A percentile compares a stretch with the other conserved stretches of the same genome.
Evolutionary conservation across 2,329 filamentous ascomycete genomes (phyloP).

Genomic region (Leptographium procerum): DNA sequence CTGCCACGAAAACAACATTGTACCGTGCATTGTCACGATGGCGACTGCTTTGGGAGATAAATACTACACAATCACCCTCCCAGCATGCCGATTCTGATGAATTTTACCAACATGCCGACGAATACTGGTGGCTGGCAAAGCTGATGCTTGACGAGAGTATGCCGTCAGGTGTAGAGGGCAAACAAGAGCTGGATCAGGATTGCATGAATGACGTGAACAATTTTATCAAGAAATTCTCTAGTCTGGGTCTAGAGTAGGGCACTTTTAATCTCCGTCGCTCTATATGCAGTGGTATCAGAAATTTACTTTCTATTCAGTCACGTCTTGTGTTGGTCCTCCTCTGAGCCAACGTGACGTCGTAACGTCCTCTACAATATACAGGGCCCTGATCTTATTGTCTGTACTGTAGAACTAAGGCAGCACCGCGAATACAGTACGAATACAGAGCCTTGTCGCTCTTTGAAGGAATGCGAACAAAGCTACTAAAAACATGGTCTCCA

Average conservation of each 20-base stretch:
- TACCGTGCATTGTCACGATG: neutral
- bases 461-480: neutral
- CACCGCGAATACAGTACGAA: no score
- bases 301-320: no score
- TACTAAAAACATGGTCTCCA: neutral
- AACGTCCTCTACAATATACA: no score
- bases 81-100: neutral
- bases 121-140: neutral
- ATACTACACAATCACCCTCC: neutral
- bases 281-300: no score
- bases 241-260: neutral
- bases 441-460: no score
- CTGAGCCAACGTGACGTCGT: no score
- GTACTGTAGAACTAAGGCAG: no score
- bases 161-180: no score
- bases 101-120: neutral
- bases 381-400: no score
- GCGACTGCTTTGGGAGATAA: neutral
- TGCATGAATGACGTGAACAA: neutral
- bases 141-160: neutral
- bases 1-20: neutral
- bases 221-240: neutral
- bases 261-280: no score
- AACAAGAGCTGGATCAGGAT: neutral
- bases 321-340: no score